Evolutionary conservation across 1,284 basidiomycete genomes (phyloP).

Genomic region (Meira miltonrushii): DNA sequence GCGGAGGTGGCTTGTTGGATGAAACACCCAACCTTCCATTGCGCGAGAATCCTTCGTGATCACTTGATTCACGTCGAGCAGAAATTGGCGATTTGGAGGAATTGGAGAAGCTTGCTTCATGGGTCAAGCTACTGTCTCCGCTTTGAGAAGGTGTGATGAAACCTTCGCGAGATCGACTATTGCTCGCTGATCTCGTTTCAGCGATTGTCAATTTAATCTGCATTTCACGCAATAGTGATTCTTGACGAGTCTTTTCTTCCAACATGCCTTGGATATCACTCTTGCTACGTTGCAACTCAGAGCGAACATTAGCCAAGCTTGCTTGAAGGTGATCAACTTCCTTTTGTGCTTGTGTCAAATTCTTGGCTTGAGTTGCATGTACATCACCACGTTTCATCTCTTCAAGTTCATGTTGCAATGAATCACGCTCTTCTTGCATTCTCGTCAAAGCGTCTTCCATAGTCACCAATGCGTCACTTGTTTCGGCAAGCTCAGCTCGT

Average conservation of each 20-base stretch:
- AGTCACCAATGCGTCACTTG: conserved; percentile 50
- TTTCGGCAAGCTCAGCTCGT: conserved; percentile 54
- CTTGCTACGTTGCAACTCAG: conserved; percentile 51
- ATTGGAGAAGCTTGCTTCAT: neutral
- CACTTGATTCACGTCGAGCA: conserved; percentile 3
- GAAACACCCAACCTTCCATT: neutral
- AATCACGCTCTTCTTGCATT: conserved; percentile 52
- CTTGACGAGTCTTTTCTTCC: conserved; percentile 62
- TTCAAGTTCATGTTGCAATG: conserved; percentile 43
- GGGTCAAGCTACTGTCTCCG: conserved; percentile 22
- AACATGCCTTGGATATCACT: conserved; percentile 73
- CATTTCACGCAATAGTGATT: conserved; percentile 28
- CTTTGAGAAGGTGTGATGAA: neutral
- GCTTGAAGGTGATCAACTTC: conserved; percentile 73
- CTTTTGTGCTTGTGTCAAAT: conserved; percentile 14
- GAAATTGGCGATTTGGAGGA: conserved; percentile 15
- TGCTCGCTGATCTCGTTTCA: conserved; percentile 27
- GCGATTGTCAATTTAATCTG: conserved; percentile 30
- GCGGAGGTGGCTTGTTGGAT: conserved; percentile 70
- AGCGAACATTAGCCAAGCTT: conserved; percentile 59
- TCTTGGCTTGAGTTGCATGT: conserved; percentile 9
- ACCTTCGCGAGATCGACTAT: conserved; percentile 17
- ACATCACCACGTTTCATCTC: conserved; percentile 51
- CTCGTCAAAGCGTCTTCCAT: conserved; percentile 52
- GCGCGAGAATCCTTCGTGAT: neutral